Base-by-base conservation (phyloP, 169 alveolate species). In the Eimeria mitis region DNA sequence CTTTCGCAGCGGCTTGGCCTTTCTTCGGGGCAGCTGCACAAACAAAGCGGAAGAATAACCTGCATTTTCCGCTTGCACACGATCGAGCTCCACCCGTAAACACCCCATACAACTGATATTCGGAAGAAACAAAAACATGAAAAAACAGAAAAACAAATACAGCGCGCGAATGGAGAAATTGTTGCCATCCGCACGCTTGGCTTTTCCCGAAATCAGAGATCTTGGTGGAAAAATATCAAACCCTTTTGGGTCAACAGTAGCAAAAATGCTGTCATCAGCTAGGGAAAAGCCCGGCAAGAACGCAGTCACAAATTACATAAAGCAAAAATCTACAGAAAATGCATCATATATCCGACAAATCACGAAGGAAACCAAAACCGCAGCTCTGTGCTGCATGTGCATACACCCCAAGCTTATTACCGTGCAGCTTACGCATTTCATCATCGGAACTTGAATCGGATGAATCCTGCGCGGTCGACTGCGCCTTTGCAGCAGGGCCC, bases 161-260 rank as follows among this genome's bases (percentile, higher is more conserved):
- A 42, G 28, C 44, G 65, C 40, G 59, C 63, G 59, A 0, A 25
- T 16, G 37, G n/a, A 21, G n/a, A 40, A 75, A 25, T 40, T 1
- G 40, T 8, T 9, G 47, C 37, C 85, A 42, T 23, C 59, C 25
- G 21, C 85, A 19, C 85, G 23, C 37, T 42, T 23, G 88, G 88
- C 90, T 73, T 34, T 23, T 31, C 92, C 47, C 8, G 52, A 40
- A 9, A 49, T 85, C 92, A 85, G 92, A 85, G 92, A 85, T 85
- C 92, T 85, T 85, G 92, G 92, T 85, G 92, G 92, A 85, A 49
- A 63, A 85, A 85, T 85, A 56, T 85, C 92, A 85, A 56, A 34
- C 92, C 92, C 92, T 47, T 0, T 49, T 31, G 92, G 92, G 92
- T 85, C 92, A 61, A 85, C 52, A 85, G 92, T 85, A 85, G 92